phyloP scores from a whole-genome alignment of 2,329 filamentous ascomycete species.

The Verticillium nonalfalfae region DNA sequence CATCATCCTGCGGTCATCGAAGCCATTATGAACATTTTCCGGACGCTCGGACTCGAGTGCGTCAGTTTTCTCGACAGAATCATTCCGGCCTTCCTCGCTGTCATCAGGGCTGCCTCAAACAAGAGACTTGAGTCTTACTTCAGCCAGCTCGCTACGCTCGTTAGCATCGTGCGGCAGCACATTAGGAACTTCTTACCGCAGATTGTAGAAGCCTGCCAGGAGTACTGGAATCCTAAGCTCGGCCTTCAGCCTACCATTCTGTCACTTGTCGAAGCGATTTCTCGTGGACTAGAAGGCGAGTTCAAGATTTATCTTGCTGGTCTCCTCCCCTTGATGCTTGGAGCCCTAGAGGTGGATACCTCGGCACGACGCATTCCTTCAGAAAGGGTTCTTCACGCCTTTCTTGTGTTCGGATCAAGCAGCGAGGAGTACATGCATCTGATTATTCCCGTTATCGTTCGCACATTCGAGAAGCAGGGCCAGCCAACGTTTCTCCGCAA shows the following conservation, averaged over 20 bases:
- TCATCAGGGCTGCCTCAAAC: conserved; percentile 75
- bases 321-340: conserved; percentile 87
- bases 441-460: conserved; percentile 92
- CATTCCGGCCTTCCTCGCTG: conserved; percentile 84
- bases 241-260: conserved; percentile 88
- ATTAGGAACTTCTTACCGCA: conserved; percentile 85
- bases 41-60: conserved; percentile 91
- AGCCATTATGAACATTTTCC: conserved; percentile 98
- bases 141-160: conserved; percentile 88
- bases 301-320: conserved; percentile 95
- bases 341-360: conserved; percentile 81
- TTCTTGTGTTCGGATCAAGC: conserved; percentile 91
- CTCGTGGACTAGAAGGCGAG: conserved; percentile 88
- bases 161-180: conserved; percentile 93
- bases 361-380: conserved; percentile 73
- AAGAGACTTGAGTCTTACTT: conserved; percentile 91
- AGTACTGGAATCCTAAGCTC: conserved; percentile 80
- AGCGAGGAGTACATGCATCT: conserved; percentile 99
- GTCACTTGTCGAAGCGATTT: conserved; percentile 87
- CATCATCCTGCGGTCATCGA: conserved; percentile 94
- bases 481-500: conserved; percentile 76
- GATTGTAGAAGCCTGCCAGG: conserved; percentile 79
- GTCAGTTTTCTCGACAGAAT: conserved; percentile 92
- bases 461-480: conserved; percentile 83
- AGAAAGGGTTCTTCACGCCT: conserved; percentile 87